Evolutionary conservation across 257 asterid species (phyloP), one percentile per base, ranked within the genome.

Genomic region (Nemophila menziesii): DNA sequence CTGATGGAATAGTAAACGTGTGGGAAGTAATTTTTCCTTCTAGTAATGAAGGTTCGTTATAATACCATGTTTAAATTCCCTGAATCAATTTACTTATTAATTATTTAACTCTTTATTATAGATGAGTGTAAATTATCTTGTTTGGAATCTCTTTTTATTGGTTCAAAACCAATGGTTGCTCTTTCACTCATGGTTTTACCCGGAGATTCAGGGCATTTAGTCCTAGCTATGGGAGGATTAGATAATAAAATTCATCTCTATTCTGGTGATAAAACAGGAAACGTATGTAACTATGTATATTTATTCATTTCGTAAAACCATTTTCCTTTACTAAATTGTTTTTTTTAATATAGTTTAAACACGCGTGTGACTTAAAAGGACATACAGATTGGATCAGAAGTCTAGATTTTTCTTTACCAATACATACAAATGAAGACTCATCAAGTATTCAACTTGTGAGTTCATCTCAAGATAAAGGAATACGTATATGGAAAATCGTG

Each of bases 401-500:
- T 64, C 77, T 89, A 49, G 96, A 89, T 74, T 82, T 89, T 75
- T 84, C 94, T 4, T 60, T 89, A 22, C 94, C 98, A 37, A 11
- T 76, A 43, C 27, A 55, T 52, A 54, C 62, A 24, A 71, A 58
- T 47, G 80, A 66, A 39, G 87, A 76, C 66, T 61, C 65, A 26
- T 5, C 5, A 22, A 72, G 63, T 57, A 68, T 78, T 65, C 67
- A 70, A 39, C 82, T 89, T 16, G 98, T 77, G 56, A 84, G 94
- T 64, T 80, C 96, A 49, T 84, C 98, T 51, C 98, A 89, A 77
- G 98, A 89, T 76, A 89, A 84, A 67, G 93, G 96, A 59, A 89
- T 89, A 54, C 95, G 94, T 43, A 74, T 89, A 56, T 89, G 98
- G 98, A 89, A 81, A 72, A 65, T 80, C 68, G 60, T 73, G 45